Conservation (phyloP, 2,329 filamentous ascomycete genomes). For the Paraconiothyrium brasiliense region DNA sequence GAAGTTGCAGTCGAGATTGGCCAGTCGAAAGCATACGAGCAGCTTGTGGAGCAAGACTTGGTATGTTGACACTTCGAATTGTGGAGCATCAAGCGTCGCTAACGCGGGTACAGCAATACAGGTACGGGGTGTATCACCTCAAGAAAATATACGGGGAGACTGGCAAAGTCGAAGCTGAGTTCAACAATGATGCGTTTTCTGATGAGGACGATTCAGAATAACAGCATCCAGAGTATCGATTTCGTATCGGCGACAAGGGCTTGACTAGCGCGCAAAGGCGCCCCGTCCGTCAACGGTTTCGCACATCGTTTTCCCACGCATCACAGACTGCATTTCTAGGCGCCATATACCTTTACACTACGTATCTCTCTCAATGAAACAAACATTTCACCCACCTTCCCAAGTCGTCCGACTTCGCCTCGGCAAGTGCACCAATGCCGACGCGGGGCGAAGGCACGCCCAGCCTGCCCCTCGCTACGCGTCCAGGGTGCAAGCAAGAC, state of each 20-base stretch:
- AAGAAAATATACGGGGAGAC: constrained; percentile 3
- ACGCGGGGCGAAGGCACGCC: constrained; percentile 19
- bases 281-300: neutral
- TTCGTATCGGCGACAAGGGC: neutral
- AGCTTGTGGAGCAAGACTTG: constrained; percentile 1
- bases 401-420: neutral
- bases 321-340: neutral
- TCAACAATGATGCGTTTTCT: neutral
- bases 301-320: neutral
- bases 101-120: constrained; percentile 1
- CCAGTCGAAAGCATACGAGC: neutral
- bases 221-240: neutral
- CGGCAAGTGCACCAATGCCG: constrained; percentile 21
- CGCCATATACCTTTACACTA: constrained; percentile 2
- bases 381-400: constrained; percentile 18
- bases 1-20: constrained; percentile 1
- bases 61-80: neutral
- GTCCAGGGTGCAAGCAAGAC: neutral
- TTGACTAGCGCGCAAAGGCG: neutral
- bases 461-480: constrained; percentile 2
- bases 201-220: neutral
- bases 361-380: neutral
- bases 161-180: constrained; percentile 2
- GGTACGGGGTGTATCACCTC: neutral
- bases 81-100: neutral